Percentiles rank a stretch among this genome's conserved stretches.
Evolutionary conservation across 2,329 filamentous ascomycete species (phyloP).

Genomic region (Microthyrium microscopicum): DNA sequence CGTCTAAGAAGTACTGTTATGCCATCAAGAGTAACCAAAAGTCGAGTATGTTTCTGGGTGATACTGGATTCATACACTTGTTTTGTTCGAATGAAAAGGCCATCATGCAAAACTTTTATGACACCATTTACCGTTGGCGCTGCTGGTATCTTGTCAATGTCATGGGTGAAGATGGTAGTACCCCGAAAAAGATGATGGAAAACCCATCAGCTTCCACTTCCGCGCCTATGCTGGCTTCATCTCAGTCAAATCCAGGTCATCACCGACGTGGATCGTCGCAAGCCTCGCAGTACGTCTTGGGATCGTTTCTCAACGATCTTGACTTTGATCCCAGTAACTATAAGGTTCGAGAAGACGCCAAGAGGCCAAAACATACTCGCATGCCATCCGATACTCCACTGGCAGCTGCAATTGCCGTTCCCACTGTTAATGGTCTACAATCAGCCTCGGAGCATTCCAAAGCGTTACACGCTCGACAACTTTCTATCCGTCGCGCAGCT

Average conservation of each 20-base stretch:
- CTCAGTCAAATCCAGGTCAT: not conserved
- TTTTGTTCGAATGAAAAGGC: conserved; percentile 63
- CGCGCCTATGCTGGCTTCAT: conserved; percentile 16
- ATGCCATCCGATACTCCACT: not conserved
- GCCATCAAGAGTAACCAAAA: conserved; percentile 89
- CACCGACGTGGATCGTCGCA: conserved; percentile 8
- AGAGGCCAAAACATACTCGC: not conserved
- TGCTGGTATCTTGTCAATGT: conserved; percentile 80
- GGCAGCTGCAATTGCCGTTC: not conserved
- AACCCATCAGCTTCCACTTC: conserved; percentile 7
- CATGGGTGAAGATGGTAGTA: conserved; percentile 38
- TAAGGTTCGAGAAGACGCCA: not conserved
- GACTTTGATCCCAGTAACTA: conserved; percentile 3
- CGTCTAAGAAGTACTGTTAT: conserved; percentile 72
- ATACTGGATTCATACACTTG: conserved; percentile 80
- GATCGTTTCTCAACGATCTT: conserved; percentile 3
- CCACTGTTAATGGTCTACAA: not conserved
- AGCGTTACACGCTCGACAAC: not conserved
- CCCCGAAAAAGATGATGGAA: conserved; percentile 15
- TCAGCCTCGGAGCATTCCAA: conserved; percentile 7
- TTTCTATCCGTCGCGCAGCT: not conserved
- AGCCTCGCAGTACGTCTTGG: conserved; percentile 5
- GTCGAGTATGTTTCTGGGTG: conserved; percentile 63
- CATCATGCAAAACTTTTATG: conserved; percentile 52
- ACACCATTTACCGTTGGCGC: conserved; percentile 62